Evolutionary conservation across 129 eudicot species (phyloP), one percentile per base, ranked within the genome.

Genomic region (Artemisia tridentata): DNA sequence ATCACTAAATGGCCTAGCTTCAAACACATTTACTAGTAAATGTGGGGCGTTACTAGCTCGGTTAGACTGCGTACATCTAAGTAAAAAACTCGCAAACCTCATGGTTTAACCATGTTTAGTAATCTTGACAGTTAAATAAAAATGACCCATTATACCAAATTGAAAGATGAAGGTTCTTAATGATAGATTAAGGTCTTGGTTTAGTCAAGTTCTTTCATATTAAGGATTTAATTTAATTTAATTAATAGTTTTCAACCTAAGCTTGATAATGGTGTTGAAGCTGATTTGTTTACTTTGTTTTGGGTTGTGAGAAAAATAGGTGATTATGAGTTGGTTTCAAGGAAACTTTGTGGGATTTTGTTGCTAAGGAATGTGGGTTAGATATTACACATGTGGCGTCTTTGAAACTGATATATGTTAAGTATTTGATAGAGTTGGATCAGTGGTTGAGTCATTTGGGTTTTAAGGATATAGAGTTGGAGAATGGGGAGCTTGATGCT

Each of bases 201-300:
- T 88, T 82, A 84, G 85, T 83, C 89, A 91, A 71, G 82, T 80
- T n/a, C 78, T 88, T 65, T 61, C 78, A 23, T 70, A 72, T 56
- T 52, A 83, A 85, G 61, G 76, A 76, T 3, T 29, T 29, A 29
- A 29, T 3, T 27, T 27, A 27, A 2, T 65, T 12, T 78, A 55
- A 64, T 74, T 64, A 61, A 84, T 80, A 86, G 83, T 38, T 65
- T 85, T 74, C 97, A 91, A 23, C 89, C 74, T 29, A 75, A 83
- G 57, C 69, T 86, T 27, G 78, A 84, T 47, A 81, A 91, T 72
- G 97, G 91, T 68, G 79, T 69, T 49, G 74, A 83, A 1, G 75
- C 68, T 20, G 88, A 91, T 74, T 85, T 91, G 86, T 87, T 91
- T 68, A 80, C 81, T 59, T 78, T 91, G 27, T 91, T 87, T 58